Evolutionary conservation across 345 rosid species (phyloP).

Genomic region (Brassica carinata): DNA sequence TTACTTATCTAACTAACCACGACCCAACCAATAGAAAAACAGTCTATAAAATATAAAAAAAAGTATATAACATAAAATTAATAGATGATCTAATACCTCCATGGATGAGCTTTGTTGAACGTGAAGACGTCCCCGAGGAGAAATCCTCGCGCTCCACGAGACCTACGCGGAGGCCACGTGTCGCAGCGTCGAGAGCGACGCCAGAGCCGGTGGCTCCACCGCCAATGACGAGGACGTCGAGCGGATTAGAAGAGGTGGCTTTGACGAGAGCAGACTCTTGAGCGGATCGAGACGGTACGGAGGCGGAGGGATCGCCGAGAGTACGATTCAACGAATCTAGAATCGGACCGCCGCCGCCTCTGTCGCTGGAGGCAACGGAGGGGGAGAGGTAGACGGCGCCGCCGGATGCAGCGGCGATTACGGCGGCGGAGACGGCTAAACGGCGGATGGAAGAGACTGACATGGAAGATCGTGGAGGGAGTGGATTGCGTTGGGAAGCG

Average conservation of each 20-base stretch:
- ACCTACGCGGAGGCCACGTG: constrained; percentile 92
- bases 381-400: constrained; percentile 45
- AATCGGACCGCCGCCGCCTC: constrained; percentile 44
- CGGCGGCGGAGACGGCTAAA: constrained; percentile 50
- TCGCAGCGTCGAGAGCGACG: constrained; percentile 88
- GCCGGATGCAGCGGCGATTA: constrained; percentile 49
- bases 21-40: neutral
- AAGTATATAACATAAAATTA: neutral
- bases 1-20: neutral
- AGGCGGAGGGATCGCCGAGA: constrained; percentile 54
- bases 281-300: constrained; percentile 68
- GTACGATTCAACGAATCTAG: constrained; percentile 50
- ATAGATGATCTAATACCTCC: constrained; percentile 53
- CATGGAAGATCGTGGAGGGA: constrained; percentile 44
- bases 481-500: constrained; percentile 39
- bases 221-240: constrained; percentile 87
- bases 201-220: constrained; percentile 99
- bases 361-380: constrained; percentile 57
- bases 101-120: constrained; percentile 94
- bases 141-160: constrained; percentile 96
- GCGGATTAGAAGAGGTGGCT: constrained; percentile 59
- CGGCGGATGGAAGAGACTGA: constrained; percentile 65
- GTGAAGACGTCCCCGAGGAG: constrained; percentile 91
- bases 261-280: constrained; percentile 68
- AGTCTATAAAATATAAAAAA: too few relatives aligned